Conservation (phyloP, 768 basidiomycete genomes). For the Asterophora lycoperdoides region DNA sequence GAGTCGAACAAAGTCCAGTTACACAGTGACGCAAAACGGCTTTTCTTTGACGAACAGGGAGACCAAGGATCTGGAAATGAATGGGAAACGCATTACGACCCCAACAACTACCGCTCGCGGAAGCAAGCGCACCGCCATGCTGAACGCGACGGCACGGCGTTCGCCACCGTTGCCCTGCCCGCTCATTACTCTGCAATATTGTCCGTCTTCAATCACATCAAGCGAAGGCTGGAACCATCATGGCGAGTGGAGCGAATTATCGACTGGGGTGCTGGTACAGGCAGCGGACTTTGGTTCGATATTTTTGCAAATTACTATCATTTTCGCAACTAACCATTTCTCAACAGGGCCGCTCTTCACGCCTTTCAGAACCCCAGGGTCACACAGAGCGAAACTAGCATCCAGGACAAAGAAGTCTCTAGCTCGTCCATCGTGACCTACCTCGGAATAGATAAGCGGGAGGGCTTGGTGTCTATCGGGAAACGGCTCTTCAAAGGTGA, state of each 20-base stretch:
- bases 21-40: conserved; percentile 66
- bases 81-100: conserved; percentile 57
- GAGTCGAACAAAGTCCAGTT: conserved; percentile 61
- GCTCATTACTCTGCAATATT: conserved; percentile 79
- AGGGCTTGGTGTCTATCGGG: conserved; percentile 63
- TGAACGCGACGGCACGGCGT: conserved; percentile 76
- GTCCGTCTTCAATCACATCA: conserved; percentile 67
- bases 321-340: conserved; percentile 10
- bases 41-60: conserved; percentile 46
- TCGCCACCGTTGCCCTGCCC: conserved; percentile 81
- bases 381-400: conserved; percentile 15
- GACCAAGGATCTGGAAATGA: conserved; percentile 25
- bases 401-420: conserved; percentile 35
- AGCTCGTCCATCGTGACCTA: conserved; percentile 59
- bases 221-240: conserved; percentile 56
- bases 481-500: conserved; percentile 58
- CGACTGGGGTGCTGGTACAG: conserved; percentile 84
- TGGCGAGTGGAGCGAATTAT: conserved; percentile 60
- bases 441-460: conserved; percentile 72
- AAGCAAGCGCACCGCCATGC: conserved; percentile 55
- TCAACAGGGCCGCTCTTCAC: conserved; percentile 59
- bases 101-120: conserved; percentile 51
- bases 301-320: neutral
- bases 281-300: conserved; percentile 76
- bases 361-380: conserved; percentile 49